Evolutionary conservation across 2,329 filamentous ascomycete species (phyloP).

Genomic region (Tolypocladium cylindrosporum): DNA sequence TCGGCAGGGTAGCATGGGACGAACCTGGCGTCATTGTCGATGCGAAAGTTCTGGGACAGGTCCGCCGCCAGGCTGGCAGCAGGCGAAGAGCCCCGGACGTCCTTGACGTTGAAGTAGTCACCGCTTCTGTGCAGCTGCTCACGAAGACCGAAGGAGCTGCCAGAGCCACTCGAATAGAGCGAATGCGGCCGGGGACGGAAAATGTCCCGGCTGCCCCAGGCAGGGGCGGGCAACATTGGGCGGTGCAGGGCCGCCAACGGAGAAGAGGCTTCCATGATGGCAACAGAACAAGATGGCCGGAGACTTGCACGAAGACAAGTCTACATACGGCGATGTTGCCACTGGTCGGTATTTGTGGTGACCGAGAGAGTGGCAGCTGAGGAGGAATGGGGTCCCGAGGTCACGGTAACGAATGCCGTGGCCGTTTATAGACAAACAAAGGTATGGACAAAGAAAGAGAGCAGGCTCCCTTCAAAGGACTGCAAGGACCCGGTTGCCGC

Average conservation of each 20-base stretch:
- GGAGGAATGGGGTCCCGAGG: constrained; percentile 3
- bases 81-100: constrained; percentile 76
- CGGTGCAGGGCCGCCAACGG: constrained; percentile 88
- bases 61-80: constrained; percentile 86
- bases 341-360: constrained; percentile 14
- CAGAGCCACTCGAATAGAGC: constrained; percentile 44
- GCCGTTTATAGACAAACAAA: not conserved
- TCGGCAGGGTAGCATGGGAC: constrained; percentile 15
- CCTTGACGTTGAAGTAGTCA: constrained; percentile 78
- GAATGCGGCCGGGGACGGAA: constrained; percentile 39
- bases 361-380: constrained; percentile 6
- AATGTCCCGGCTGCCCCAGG: constrained; percentile 47
- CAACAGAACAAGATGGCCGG: not conserved
- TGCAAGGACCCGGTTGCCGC: constrained; percentile 1
- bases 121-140: constrained; percentile 54
- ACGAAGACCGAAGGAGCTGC: constrained; percentile 67
- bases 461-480: not conserved
- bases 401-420: not conserved
- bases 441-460: constrained; percentile 4
- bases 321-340: constrained; percentile 8
- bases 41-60: constrained; percentile 91
- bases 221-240: constrained; percentile 47
- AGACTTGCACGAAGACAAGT: constrained; percentile 1
- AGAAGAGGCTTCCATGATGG: constrained; percentile 81
- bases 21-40: constrained; percentile 77